These are phyloP conservation scores for Penicillium aurantiogriseum DNA, from an alignment of 2,329 filamentous ascomycete genomes.

Conservation along the genomic window DNA sequence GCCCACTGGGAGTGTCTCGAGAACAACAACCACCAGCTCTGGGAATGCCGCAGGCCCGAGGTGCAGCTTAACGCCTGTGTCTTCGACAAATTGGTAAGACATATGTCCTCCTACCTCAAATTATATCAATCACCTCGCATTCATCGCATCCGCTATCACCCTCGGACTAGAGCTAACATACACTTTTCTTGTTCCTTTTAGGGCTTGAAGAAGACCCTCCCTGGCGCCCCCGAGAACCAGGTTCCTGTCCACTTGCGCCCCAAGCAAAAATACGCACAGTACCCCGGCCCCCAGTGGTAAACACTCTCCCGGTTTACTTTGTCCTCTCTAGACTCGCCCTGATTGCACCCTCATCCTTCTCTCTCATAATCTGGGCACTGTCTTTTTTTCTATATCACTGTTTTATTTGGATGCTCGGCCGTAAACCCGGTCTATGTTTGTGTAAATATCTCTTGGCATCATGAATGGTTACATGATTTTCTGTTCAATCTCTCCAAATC, in stretches of 20 bases:
- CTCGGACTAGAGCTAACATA: neutral
- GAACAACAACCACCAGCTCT: slow-evolving; percentile 96
- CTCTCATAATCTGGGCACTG: slow-evolving; percentile 15
- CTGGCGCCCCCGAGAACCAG: slow-evolving; percentile 67
- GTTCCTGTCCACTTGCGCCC: slow-evolving; percentile 72
- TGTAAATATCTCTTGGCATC: slow-evolving; percentile 43
- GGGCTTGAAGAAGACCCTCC: slow-evolving; percentile 80
- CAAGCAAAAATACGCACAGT: slow-evolving; percentile 46
- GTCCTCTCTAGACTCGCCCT: slow-evolving; percentile 9
- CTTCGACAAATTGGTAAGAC: slow-evolving; percentile 85
- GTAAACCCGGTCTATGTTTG: slow-evolving; percentile 25
- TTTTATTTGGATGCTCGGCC: slow-evolving; percentile 26
- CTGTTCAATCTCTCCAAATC: slow-evolving; percentile 14
- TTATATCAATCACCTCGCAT: neutral
- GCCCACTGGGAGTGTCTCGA: slow-evolving; percentile 94
- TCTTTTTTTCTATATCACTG: slow-evolving; percentile 23
- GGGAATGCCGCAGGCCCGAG: slow-evolving; percentile 88
- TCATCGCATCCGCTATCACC: neutral
- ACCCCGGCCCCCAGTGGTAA: slow-evolving; percentile 41
- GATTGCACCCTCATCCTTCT: slow-evolving; percentile 9
- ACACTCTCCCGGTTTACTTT: slow-evolving; percentile 8
- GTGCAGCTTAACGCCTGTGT: slow-evolving; percentile 93
- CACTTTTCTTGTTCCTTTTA: slow-evolving; percentile 35
- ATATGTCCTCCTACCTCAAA: neutral
- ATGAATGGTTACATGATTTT: slow-evolving; percentile 37